Base-by-base conservation (phyloP, 2,329 filamentous ascomycete genomes). In the Apiospora koreana region DNA sequence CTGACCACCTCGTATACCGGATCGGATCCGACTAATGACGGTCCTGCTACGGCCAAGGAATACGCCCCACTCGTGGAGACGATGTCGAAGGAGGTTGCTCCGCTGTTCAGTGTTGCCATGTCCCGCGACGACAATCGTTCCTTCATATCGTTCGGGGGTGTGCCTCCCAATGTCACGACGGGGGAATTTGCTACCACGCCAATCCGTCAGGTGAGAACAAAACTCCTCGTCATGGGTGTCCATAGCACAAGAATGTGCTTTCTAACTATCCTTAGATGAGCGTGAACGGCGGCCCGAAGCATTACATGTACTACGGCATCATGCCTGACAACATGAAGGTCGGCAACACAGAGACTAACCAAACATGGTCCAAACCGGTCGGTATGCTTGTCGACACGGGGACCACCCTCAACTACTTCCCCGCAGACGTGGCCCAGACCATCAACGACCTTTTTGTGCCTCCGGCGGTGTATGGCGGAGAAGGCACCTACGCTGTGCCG, bases 361-460 rank as follows among this genome's bases (percentile, higher is more conserved):
- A 70, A 65, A 74, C 71, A 46, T 71, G 72, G 25, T 70, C 73
- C 1, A 70, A 73, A 42, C 69, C 76, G 8, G 76, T 75, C 2
- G 69, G 73, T 28, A 74, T 78, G 65, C 73, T 80, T 46, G 76
- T 79, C n/a, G 78, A 80, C 70, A 78, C 77, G 35, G 79, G 78
- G 42, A 80, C 78, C 1, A 79, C 77, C 2, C 74, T 80, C 21
- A 79, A 78, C 72, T 70, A 79, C 21, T 74, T 80, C 43, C 77
- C 79, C 4, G 70, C 69, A 14, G 71, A 77, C 14, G 75, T 80
- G 4, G 77, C 78, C 3, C 69, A 68, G 18, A 73, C 74, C 38
- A 79, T 80, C 74, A 79, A 79, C 72, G 70, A 66, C n/a, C 73
- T 76, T 8, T 80, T 74, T 71, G 54, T 50, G 1, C 79, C 79